Percentiles rank a stretch among this genome's conserved stretches.
phyloP scores from a whole-genome alignment of 345 rosid species.

The Linum usitatissimum region DNA sequence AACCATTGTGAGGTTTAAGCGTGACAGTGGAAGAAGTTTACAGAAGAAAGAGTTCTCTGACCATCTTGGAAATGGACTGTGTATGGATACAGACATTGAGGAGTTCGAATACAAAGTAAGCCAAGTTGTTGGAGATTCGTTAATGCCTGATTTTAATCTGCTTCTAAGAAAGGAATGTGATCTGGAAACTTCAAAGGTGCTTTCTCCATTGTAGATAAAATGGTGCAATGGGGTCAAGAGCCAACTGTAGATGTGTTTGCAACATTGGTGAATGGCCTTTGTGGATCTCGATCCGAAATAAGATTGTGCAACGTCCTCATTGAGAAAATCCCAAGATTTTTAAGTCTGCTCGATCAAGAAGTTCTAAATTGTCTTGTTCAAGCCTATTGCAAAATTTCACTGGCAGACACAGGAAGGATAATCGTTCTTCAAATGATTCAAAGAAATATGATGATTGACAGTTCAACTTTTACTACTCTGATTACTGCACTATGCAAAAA shows the following conservation, averaged over 20 bases:
- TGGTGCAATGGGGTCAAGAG: constrained; percentile 62
- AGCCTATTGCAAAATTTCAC: constrained; percentile 50
- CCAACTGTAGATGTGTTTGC: constrained; percentile 32
- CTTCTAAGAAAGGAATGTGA: constrained; percentile 34
- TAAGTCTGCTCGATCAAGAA: constrained; percentile 43
- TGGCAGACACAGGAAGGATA: constrained; percentile 33
- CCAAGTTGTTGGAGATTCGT: constrained; percentile 34
- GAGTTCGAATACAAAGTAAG: constrained; percentile 43
- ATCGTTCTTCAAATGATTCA: constrained; percentile 41
- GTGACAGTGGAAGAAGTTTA: constrained; percentile 45
- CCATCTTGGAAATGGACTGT: constrained; percentile 73
- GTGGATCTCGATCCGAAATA: constrained; percentile 30
- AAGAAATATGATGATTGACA: constrained; percentile 27
- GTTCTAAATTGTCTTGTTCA: constrained; percentile 43
- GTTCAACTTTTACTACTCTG: constrained; percentile 35
- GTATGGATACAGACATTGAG: constrained; percentile 52
- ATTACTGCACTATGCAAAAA: constrained; percentile 42
- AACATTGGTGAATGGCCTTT: constrained; percentile 34
- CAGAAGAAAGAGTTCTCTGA: constrained; percentile 64
- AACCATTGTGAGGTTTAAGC: constrained; percentile 48
- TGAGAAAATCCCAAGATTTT: constrained; percentile 45
- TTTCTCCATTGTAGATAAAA: constrained; percentile 40
- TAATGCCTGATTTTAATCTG: constrained; percentile 43
- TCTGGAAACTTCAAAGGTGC: constrained; percentile 31
- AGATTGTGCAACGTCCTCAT: constrained; percentile 29